phyloP scores from a whole-genome alignment of 768 basidiomycete genomes.

The Kwoniella mangroviensis region DNA sequence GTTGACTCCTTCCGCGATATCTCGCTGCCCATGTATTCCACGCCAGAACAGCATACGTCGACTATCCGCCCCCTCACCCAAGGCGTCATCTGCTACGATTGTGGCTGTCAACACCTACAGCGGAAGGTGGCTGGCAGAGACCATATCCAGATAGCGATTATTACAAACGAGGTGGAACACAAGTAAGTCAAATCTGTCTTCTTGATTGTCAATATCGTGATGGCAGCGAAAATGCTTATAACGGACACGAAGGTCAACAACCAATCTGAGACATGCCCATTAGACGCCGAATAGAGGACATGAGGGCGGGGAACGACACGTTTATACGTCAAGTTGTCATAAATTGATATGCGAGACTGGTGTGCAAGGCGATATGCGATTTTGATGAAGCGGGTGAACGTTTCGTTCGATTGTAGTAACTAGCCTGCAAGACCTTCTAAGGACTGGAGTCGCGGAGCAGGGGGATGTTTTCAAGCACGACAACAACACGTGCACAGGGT shows the following conservation, averaged over 20 bases:
- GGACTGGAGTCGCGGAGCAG: too few relatives aligned
- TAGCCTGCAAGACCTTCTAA: too few relatives aligned
- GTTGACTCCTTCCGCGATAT: background rate
- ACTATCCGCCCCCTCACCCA: conserved; percentile 47
- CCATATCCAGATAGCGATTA: conserved; percentile 50
- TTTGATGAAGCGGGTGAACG: too few relatives aligned
- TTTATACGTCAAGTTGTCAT: too few relatives aligned
- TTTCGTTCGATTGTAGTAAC: too few relatives aligned
- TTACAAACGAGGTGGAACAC: conserved; percentile 54
- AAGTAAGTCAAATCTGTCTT: conserved; percentile 33
- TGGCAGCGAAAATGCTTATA: background rate
- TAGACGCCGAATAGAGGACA: conserved; percentile 21
- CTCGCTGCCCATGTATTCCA: conserved; percentile 49
- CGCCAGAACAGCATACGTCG: conserved; percentile 53
- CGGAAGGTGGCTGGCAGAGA: conserved; percentile 55
- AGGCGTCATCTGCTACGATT: conserved; percentile 54
- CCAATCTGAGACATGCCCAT: conserved; percentile 21
- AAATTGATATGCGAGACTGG: too few relatives aligned
- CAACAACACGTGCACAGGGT: too few relatives aligned
- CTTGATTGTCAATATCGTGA: background rate
- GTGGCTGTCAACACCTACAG: conserved; percentile 53
- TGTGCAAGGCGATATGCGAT: too few relatives aligned
- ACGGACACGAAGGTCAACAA: conserved; percentile 15
- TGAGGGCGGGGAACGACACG: too few relatives aligned
- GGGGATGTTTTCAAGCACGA: too few relatives aligned